Base-by-base conservation (phyloP, 2,329 filamentous ascomycete genomes). In the Arthroderma uncinatum region DNA sequence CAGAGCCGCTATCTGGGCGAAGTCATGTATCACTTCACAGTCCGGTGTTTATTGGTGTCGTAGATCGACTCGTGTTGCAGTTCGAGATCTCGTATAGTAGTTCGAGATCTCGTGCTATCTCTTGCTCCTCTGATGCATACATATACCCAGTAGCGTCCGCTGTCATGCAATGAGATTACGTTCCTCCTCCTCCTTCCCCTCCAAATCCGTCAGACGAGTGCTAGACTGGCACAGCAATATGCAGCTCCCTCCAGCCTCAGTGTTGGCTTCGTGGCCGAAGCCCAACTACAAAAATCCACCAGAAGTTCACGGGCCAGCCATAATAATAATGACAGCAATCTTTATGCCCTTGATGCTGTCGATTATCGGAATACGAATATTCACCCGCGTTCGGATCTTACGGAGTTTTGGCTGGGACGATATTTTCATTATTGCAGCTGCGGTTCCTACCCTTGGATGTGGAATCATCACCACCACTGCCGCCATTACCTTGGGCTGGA, bases 271-370 rank as follows among this genome's bases (percentile, higher is more conserved):
- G 21, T 69, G 66, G 66, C 67, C 67, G 2, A 59, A 59, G 50
- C 67, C 67, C 16, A 68, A 69, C 55, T 69, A 65, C 62, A 59
- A 65, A 47, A 55, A 69, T 53, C 67, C 67, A 21, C 58, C 61
- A 25, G 40, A 47, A 21, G 40, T 47, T 23, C 40, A 47, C 23
- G 40, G 40, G 19, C 19, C 40, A 23, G 40, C 40, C 40, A 47
- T 47, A 10, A 47, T 47, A 9, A 47, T 47, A 21, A 47, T 47
- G 40, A 47, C 40, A 25, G 40, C 40, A 4, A 47, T 47, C 8
- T 47, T 47, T 21, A 47, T 47, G 40, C 40, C 40, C 19, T 21
- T 47, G 40, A 47, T 47, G 40, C 19, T 47, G 21, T 19, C 19
- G 4, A 12, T 47, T 12, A 47, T 47, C 9, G 40, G 40, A 10